Conservation (phyloP, 1,284 basidiomycete genomes). For the Sporisorium exsertum region DNA sequence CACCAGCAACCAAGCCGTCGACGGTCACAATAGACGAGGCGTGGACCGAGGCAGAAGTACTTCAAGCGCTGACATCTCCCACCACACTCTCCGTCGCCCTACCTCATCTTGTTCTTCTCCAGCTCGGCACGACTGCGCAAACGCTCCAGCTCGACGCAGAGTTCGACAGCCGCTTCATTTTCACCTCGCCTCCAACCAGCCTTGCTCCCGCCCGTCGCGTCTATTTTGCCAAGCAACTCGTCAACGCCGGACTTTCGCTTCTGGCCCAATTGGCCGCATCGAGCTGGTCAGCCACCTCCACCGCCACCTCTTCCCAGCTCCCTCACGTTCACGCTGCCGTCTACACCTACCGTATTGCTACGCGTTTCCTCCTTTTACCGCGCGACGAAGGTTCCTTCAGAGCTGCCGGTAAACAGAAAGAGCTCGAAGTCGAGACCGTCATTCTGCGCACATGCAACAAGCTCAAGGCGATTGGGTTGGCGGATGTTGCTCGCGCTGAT, state of each 20-base stretch:
- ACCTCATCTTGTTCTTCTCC: slow-evolving; percentile 26
- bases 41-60: slow-evolving; percentile 31
- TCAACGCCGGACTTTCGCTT: slow-evolving; percentile 45
- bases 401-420: slow-evolving; percentile 26
- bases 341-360: slow-evolving; percentile 37
- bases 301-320: not conserved
- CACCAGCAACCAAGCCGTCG: not conserved
- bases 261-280: slow-evolving; percentile 23
- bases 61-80: slow-evolving; percentile 22
- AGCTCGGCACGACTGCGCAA: slow-evolving; percentile 25
- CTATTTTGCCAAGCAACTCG: slow-evolving; percentile 54
- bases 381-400: slow-evolving; percentile 5
- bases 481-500: slow-evolving; percentile 20
- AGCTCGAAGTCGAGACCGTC: slow-evolving; percentile 48
- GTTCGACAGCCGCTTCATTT: not conserved
- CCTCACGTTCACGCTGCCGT: slow-evolving; percentile 19
- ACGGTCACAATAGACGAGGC: slow-evolving; percentile 5
- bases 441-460: slow-evolving; percentile 33
- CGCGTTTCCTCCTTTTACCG: slow-evolving; percentile 29
- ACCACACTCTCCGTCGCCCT: slow-evolving; percentile 3
- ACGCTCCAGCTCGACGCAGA: slow-evolving; percentile 21
- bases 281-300: slow-evolving; percentile 25
- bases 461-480: slow-evolving; percentile 26
- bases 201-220: slow-evolving; percentile 25
- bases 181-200: slow-evolving; percentile 5